These are phyloP conservation scores for Penicillium sp. DNA, from an alignment of 2,329 filamentous ascomycete species.

Conservation along the genomic window DNA sequence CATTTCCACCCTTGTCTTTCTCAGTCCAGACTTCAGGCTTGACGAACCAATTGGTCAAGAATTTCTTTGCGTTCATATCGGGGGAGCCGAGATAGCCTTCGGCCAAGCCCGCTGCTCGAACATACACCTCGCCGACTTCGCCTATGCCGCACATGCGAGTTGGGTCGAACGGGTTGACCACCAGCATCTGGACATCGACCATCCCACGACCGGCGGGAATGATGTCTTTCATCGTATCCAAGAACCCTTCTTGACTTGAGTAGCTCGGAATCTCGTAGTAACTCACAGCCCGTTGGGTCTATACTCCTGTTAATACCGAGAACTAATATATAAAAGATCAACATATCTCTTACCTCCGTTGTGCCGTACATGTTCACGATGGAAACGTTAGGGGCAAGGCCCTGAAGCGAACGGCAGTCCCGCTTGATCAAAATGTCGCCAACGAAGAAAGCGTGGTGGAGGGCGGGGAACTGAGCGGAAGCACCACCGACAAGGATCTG, in stretches of 20 bases:
- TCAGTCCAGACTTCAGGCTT: slow-evolving; percentile 64
- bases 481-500: slow-evolving; percentile 87
- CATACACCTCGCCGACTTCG: slow-evolving; percentile 76
- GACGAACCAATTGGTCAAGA: slow-evolving; percentile 80
- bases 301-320: neutral
- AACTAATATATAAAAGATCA: too few species aligned
- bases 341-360: slow-evolving; percentile 51
- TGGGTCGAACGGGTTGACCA: slow-evolving; percentile 65
- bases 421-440: slow-evolving; percentile 82
- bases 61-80: slow-evolving; percentile 67
- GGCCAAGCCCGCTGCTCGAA: slow-evolving; percentile 75
- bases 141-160: slow-evolving; percentile 70
- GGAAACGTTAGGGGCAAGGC: slow-evolving; percentile 65
- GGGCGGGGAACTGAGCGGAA: slow-evolving; percentile 64
- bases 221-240: slow-evolving; percentile 64
- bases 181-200: slow-evolving; percentile 79
- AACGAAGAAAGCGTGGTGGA: slow-evolving; percentile 83
- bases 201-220: slow-evolving; percentile 83
- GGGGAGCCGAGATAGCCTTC: slow-evolving; percentile 66
- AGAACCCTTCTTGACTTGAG: slow-evolving; percentile 56
- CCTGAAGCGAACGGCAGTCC: slow-evolving; percentile 71
- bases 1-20: slow-evolving; percentile 50
- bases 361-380: slow-evolving; percentile 87
- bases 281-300: slow-evolving; percentile 68
- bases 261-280: slow-evolving; percentile 72